Percentiles rank a stretch among this genome's conserved stretches.
phyloP scores from a whole-genome alignment of 129 eudicot genomes.

The Flaveria ramosissima region DNA sequence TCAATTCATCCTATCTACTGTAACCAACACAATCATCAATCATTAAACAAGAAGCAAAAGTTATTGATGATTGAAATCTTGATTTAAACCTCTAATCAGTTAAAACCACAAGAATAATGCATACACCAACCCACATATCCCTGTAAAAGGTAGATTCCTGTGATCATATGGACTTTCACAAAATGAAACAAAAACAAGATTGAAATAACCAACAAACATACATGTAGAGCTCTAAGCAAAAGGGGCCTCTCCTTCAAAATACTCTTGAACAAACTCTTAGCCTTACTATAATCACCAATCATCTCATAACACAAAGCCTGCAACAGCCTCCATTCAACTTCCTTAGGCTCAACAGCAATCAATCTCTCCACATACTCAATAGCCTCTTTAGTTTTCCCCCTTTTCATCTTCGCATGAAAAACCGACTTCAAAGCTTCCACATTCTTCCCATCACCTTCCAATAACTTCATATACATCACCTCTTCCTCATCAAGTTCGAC shows the following conservation, averaged over 20 bases:
- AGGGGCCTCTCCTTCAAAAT: conserved; percentile 74
- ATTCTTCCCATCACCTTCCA: conserved; percentile 56
- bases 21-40: neutral
- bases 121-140: too few relatives aligned
- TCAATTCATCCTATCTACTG: conserved; percentile 14
- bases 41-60: neutral
- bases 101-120: neutral
- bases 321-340: conserved; percentile 95
- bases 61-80: neutral
- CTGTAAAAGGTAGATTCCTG: too few relatives aligned
- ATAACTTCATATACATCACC: conserved; percentile 54
- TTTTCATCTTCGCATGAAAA: conserved; percentile 72
- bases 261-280: conserved; percentile 64
- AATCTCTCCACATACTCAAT: conserved; percentile 72
- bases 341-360: conserved; percentile 62
- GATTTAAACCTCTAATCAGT: neutral
- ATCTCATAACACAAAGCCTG: conserved; percentile 90
- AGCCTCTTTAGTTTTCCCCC: conserved; percentile 72
- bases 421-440: conserved; percentile 65
- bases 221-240: conserved; percentile 92
- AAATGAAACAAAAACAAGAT: too few relatives aligned
- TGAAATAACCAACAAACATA: conserved; percentile 38
- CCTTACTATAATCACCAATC: conserved; percentile 66
- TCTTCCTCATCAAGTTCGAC: conserved; percentile 57
- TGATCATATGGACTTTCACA: too few relatives aligned